Percentiles rank a stretch among this genome's conserved stretches.
phyloP scores from a whole-genome alignment of 1,284 basidiomycete genomes.

The Coniophora puteana region DNA sequence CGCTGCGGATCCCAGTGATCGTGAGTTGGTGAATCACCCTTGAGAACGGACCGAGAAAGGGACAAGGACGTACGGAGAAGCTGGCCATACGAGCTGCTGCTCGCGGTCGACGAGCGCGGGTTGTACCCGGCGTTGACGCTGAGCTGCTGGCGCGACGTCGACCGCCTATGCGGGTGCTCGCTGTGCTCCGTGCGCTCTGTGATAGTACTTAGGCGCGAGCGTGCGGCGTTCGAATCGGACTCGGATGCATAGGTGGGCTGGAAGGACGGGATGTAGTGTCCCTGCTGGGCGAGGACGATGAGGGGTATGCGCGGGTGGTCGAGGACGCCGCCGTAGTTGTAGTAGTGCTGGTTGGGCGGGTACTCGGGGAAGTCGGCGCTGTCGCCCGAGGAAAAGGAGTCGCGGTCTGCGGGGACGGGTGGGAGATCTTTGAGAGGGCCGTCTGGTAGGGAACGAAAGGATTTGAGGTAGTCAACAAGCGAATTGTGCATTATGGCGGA shows the following conservation, averaged over 20 bases:
- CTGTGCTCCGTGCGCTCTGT: conserved; percentile 62
- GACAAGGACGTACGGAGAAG: conserved; percentile 44
- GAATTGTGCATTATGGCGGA: conserved; percentile 13
- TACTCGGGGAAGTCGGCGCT: conserved; percentile 5
- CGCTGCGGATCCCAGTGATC: conserved; percentile 3
- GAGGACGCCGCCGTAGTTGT: conserved; percentile 17
- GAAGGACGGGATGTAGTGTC: conserved; percentile 31
- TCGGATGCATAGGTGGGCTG: conserved; percentile 19
- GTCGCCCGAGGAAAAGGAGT: no score
- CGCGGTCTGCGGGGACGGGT: neutral
- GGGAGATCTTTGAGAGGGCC: conserved; percentile 2
- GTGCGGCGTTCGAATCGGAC: conserved; percentile 13
- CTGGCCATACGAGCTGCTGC: conserved; percentile 60
- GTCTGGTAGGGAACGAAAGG: conserved; percentile 13
- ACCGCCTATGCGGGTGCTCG: conserved; percentile 47
- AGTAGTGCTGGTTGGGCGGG: conserved; percentile 9
- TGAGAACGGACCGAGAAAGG: no score
- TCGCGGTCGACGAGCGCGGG: conserved; percentile 37
- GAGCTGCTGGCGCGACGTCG: conserved; percentile 36
- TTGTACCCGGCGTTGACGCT: conserved; percentile 33
- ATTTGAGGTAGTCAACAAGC: conserved; percentile 8
- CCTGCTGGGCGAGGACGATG: conserved; percentile 53
- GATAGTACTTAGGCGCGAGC: conserved; percentile 53
- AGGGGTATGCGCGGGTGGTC: conserved; percentile 47
- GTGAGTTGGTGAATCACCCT: neutral